These are phyloP conservation scores for Domatiomyces catenatus DNA, from an alignment of 2,329 filamentous ascomycete species.

Conservation along the genomic window DNA sequence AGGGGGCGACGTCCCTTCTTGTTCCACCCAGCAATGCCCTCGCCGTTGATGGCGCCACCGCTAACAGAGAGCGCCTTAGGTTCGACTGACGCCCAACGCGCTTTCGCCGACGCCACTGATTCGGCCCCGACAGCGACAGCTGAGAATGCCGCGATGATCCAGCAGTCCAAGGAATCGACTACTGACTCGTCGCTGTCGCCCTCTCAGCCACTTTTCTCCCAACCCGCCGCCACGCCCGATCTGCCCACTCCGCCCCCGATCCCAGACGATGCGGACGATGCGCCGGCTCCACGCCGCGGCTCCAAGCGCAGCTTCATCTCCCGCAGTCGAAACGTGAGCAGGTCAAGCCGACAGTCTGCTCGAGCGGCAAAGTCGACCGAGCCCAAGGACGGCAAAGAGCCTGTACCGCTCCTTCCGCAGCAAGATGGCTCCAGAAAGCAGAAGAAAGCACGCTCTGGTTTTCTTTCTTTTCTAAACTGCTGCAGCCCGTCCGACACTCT, in stretches of 20 bases:
- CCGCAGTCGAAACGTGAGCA: slow-evolving; percentile 16
- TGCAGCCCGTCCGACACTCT: slow-evolving; percentile 11
- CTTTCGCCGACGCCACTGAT: background rate
- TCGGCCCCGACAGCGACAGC: background rate
- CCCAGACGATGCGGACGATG: slow-evolving; percentile 7
- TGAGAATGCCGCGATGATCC: slow-evolving; percentile 10
- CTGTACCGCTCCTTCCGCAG: slow-evolving; percentile 11
- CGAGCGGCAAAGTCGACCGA: slow-evolving; percentile 11
- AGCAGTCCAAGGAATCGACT: slow-evolving; percentile 6
- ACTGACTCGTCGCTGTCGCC: slow-evolving; percentile 6
- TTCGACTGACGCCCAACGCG: background rate
- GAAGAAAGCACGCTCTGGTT: slow-evolving; percentile 13
- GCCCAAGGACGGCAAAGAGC: slow-evolving; percentile 4
- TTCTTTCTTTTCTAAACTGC: slow-evolving; percentile 17
- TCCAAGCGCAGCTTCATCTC: slow-evolving; percentile 18
- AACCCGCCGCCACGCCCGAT: background rate
- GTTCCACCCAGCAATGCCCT: background rate
- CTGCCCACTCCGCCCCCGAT: background rate
- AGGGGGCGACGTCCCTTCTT: background rate
- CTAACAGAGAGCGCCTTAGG: background rate
- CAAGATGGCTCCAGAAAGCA: slow-evolving; percentile 4
- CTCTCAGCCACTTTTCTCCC: slow-evolving; percentile 9
- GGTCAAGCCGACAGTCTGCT: slow-evolving; percentile 15
- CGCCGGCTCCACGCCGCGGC: slow-evolving; percentile 12
- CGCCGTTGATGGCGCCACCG: no score